These are phyloP conservation scores for Ogataea minuta DNA, from an alignment of 805 yeast species.

Conservation along the genomic window DNA sequence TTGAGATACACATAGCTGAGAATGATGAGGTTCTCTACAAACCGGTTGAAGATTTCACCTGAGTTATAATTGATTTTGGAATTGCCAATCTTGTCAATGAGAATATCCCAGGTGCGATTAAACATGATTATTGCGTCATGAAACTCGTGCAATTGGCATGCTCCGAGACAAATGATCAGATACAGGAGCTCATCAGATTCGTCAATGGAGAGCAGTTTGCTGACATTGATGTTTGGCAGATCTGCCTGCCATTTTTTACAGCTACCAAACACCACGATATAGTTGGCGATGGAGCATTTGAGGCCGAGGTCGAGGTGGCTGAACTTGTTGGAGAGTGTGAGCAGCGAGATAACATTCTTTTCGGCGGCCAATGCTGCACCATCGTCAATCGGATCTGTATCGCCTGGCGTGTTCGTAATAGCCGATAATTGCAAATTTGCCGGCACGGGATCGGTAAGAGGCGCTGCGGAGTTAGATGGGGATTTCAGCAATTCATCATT, in stretches of 20 bases:
- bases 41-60: conserved; percentile 32
- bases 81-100: conserved; percentile 29
- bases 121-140: conserved; percentile 38
- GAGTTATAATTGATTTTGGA: conserved; percentile 33
- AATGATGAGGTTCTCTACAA: conserved; percentile 46
- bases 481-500: conserved; percentile 21
- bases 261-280: conserved; percentile 25
- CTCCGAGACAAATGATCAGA: conserved; percentile 46
- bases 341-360: conserved; percentile 33
- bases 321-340: conserved; percentile 34
- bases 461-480: conserved; percentile 6
- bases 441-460: not conserved
- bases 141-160: conserved; percentile 35
- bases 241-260: conserved; percentile 17
- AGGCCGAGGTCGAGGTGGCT: conserved; percentile 22
- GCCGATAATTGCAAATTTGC: conserved; percentile 3
- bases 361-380: conserved; percentile 17
- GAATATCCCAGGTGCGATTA: conserved; percentile 43
- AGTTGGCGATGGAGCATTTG: conserved; percentile 26
- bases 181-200: conserved; percentile 42
- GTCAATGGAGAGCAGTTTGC: conserved; percentile 25
- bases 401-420: conserved; percentile 2
- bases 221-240: conserved; percentile 21
- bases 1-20: conserved; percentile 43
- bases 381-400: conserved; percentile 14